phyloP scores from a whole-genome alignment of 352 stramenopile genomes.

The Phytophthora foliorum region DNA sequence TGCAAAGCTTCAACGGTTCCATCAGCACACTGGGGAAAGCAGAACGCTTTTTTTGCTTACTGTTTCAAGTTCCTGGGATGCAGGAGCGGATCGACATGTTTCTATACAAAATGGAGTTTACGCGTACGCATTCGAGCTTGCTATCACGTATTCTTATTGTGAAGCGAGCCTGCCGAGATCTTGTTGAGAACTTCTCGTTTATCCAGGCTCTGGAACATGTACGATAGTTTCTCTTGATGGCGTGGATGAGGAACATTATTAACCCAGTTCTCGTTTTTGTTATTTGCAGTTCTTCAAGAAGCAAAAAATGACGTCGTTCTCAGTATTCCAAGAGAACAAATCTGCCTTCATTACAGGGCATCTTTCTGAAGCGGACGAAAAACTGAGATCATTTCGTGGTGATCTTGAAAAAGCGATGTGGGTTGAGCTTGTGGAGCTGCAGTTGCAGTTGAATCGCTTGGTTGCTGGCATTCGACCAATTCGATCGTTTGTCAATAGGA shows the following conservation, averaged over 20 bases:
- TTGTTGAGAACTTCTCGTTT: conserved; percentile 80
- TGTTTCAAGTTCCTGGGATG: conserved; percentile 71
- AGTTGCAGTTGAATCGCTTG: conserved; percentile 72
- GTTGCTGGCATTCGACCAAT: conserved; percentile 55
- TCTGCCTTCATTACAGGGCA: conserved; percentile 47
- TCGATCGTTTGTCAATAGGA: conserved; percentile 59
- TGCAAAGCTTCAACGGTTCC: conserved; percentile 57
- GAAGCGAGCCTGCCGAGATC: conserved; percentile 69
- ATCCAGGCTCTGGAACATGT: conserved; percentile 60
- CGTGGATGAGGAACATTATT: neutral
- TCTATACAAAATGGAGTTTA: conserved; percentile 82
- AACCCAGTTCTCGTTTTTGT: neutral
- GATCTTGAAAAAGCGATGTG: conserved; percentile 62
- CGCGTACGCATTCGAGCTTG: conserved; percentile 48
- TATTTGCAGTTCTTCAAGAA: conserved; percentile 61
- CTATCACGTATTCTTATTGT: conserved; percentile 61
- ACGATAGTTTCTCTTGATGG: conserved; percentile 1
- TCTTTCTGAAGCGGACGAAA: conserved; percentile 58
- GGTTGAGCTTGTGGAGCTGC: conserved; percentile 70
- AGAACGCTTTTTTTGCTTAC: conserved; percentile 74
- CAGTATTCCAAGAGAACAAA: conserved; percentile 38
- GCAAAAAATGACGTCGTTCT: conserved; percentile 45
- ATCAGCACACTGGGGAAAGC: conserved; percentile 67
- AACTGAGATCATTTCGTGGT: conserved; percentile 61
- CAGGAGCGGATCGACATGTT: conserved; percentile 78